Percentiles rank a stretch among this genome's conserved stretches.
Evolutionary conservation across 495 filamentous ascomycete species (phyloP).

Genomic region (Penicillium coffeae): DNA sequence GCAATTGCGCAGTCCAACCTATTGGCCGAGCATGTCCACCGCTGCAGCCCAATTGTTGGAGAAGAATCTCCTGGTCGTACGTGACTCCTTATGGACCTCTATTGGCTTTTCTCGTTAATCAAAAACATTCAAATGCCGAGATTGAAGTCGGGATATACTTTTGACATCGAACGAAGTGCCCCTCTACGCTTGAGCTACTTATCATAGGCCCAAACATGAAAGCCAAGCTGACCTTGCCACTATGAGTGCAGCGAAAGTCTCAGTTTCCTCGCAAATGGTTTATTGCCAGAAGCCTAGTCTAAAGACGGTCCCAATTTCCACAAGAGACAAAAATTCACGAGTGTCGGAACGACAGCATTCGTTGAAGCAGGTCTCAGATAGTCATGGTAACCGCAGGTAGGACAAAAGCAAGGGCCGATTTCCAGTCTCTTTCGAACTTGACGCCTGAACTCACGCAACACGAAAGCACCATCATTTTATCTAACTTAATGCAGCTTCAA

Average conservation of each 20-base stretch:
- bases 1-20: neutral
- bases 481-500: neutral
- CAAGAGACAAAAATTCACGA: constrained; percentile 8
- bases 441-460: constrained; percentile 5
- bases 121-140: neutral
- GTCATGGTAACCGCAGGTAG: constrained; percentile 11
- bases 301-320: neutral
- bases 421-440: constrained; percentile 11
- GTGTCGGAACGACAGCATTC: constrained; percentile 12
- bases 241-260: no score
- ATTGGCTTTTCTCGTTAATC: neutral
- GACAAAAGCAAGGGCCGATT: constrained; percentile 15
- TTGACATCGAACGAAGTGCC: no score
- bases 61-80: constrained; percentile 1
- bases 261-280: no score
- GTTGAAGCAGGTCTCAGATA: constrained; percentile 7
- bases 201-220: no score
- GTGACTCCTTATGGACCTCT: no score
- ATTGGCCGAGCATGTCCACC: constrained; percentile 7
- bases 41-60: constrained; percentile 13
- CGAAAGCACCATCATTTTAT: constrained; percentile 1
- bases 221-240: no score
- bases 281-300: no score
- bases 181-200: no score
- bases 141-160: no score